Evolutionary conservation across 257 asterid genomes (phyloP).

Genomic region (Nicotiana attenuata): DNA sequence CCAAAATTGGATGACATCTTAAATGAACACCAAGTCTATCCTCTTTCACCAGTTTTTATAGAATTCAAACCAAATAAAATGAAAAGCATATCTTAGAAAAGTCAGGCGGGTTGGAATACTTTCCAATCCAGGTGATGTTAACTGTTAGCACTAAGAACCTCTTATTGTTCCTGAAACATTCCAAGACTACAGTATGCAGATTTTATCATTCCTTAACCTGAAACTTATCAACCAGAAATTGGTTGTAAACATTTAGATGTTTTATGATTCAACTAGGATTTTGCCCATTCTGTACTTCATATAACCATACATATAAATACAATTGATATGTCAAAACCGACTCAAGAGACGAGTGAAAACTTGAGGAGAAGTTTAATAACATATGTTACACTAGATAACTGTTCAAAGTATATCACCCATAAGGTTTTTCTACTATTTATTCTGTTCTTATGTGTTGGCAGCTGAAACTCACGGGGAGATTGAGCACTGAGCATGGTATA

Average conservation of each 20-base stretch:
- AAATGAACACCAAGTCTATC: not conserved
- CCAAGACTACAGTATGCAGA: not conserved
- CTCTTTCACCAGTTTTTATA: not conserved
- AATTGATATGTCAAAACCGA: not conserved
- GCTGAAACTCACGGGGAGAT: not conserved
- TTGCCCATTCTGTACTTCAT: not conserved
- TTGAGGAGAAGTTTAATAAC: too few relatives aligned
- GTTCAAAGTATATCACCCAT: too few relatives aligned
- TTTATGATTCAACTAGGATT: not conserved
- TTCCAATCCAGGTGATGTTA: not conserved
- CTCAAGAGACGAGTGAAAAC: too few relatives aligned
- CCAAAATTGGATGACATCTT: not conserved
- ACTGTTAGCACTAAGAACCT: not conserved
- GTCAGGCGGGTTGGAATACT: not conserved
- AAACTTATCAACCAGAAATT: not conserved
- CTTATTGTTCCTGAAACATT: not conserved
- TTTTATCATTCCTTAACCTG: not conserved
- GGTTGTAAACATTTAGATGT: not conserved
- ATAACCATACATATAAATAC: not conserved
- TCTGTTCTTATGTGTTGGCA: not conserved
- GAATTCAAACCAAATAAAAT: not conserved
- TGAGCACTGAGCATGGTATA: not conserved
- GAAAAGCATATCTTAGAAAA: not conserved
- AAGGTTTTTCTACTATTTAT: too few relatives aligned
- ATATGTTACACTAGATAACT: too few relatives aligned